Evolutionary conservation across 495 filamentous ascomycete species (phyloP).

Genomic region (Aspergillus wentii): DNA sequence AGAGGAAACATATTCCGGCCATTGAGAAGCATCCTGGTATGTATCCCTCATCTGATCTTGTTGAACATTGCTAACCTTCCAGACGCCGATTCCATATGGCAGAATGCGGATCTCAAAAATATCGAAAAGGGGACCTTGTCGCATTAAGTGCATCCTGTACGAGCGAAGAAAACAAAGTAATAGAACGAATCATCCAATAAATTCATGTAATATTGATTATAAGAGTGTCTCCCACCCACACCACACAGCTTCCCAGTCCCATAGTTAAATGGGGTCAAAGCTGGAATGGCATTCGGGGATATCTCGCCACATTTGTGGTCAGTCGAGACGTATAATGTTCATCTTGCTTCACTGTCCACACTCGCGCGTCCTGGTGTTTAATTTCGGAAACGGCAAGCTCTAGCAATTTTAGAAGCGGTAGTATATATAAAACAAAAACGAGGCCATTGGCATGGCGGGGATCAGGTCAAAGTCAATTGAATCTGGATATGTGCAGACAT

Average conservation of each 20-base stretch:
- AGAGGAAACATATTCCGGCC: slow-evolving; percentile 54
- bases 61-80: slow-evolving; percentile 7
- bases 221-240: slow-evolving; percentile 36
- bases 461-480: neutral
- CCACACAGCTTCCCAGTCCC: slow-evolving; percentile 44
- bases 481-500: too few relatives aligned
- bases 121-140: too few relatives aligned
- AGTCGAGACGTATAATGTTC: slow-evolving; percentile 27
- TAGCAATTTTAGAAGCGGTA: slow-evolving; percentile 58
- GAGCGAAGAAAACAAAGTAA: neutral
- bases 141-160: too few relatives aligned
- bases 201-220: slow-evolving; percentile 3
- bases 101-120: too few relatives aligned
- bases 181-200: neutral
- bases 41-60: slow-evolving; percentile 5
- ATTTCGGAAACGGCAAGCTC: slow-evolving; percentile 59
- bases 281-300: slow-evolving; percentile 39
- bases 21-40: slow-evolving; percentile 55
- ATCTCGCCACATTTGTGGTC: slow-evolving; percentile 16
- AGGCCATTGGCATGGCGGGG: neutral
- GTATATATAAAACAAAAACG: too few relatives aligned
- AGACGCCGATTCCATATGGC: slow-evolving; percentile 50
- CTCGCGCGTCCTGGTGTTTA: slow-evolving; percentile 50
- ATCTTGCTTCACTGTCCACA: slow-evolving; percentile 67
- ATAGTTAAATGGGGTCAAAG: slow-evolving; percentile 49